These are phyloP conservation scores for Arthrobotrys iridis DNA, from an alignment of 2,329 filamentous ascomycete genomes.

Conservation along the genomic window DNA sequence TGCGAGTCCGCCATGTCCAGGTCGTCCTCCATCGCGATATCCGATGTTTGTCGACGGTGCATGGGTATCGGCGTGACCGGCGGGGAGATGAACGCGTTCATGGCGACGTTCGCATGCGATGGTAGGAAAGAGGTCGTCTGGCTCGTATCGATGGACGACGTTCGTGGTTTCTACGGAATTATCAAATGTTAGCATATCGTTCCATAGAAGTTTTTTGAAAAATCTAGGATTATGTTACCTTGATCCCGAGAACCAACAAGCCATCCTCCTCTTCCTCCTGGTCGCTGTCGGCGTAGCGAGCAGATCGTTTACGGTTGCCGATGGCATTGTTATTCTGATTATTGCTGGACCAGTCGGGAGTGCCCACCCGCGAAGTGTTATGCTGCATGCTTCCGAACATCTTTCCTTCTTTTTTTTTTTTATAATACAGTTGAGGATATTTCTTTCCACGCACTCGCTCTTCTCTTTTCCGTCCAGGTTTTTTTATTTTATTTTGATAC, in stretches of 20 bases:
- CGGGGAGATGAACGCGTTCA: conserved; percentile 53
- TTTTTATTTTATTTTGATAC: not conserved
- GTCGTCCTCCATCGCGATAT: conserved; percentile 44
- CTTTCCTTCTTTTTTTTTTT: not conserved
- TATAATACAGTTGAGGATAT: too few relatives aligned
- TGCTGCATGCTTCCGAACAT: conserved; percentile 17
- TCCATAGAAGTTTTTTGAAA: not conserved
- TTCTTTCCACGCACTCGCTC: too few relatives aligned
- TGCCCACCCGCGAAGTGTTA: not conserved
- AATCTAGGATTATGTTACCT: conserved; percentile 12
- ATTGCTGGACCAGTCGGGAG: conserved; percentile 5
- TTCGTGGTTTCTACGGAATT: conserved; percentile 37
- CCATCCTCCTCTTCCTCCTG: conserved; percentile 46
- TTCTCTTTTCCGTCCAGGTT: not conserved
- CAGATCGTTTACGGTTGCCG: conserved; percentile 33
- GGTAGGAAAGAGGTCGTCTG: conserved; percentile 15
- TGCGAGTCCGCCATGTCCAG: conserved; percentile 46
- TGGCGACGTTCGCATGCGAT: conserved; percentile 9
- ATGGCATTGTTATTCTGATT: conserved; percentile 4
- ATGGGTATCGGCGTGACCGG: conserved; percentile 38
- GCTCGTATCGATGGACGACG: not conserved
- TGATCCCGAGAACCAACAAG: conserved; percentile 1
- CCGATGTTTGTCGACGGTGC: conserved; percentile 24
- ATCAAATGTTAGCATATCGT: not conserved
- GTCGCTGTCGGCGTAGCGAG: conserved; percentile 46